Base-by-base conservation (phyloP, 2,329 filamentous ascomycete genomes). In the Fulvia fulva region DNA sequence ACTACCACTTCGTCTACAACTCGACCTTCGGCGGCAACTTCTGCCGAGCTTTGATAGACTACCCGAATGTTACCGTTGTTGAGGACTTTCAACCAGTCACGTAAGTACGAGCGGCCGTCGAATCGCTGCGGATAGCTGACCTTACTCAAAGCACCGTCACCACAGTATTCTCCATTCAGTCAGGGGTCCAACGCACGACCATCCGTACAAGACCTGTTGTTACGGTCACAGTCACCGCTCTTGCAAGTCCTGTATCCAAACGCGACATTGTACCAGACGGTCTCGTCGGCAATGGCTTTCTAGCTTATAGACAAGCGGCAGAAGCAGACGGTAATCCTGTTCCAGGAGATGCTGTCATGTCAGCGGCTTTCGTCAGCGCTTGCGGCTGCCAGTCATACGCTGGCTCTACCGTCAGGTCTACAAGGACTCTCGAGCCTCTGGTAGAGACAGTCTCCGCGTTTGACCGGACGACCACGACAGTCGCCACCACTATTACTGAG, bases 341-440 rank as follows among this genome's bases (percentile, higher is more conserved):
- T 19, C 44, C 53, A 7, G 25, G n/a, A 25, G 61, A 62, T 55
- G 43, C 60, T 1, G 62, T 50, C 11, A 53, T 69, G 37, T 64
- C 65, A 11, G 57, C 65, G 1, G 61, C 66, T 2, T 70, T 73
- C 53, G 67, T 65, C 14, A 73, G 70, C 53, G 71, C 71, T 41
- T 74, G 71, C 56, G 47, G 30, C n/a, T 73, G 71, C 55, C 67
- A 68, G 43, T 59, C 56, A 6, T 67, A 64, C 47, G 59, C 50
- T 21, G 63, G 61, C 0, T 46, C 65, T 11, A 70, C 68, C 2
- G 61, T 68, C 5, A 70, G 67, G 1, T 49, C 63, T 22, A 71
- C 70, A 2, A 68, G 61, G 53, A 71, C 71, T 6, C 61, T 67
- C 23, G 45, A 56, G n/a, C 47, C 61, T n/a, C 22, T 45, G 16